phyloP scores from a whole-genome alignment of 2,329 filamentous ascomycete genomes.

The Ophiocordyceps sinensis region DNA sequence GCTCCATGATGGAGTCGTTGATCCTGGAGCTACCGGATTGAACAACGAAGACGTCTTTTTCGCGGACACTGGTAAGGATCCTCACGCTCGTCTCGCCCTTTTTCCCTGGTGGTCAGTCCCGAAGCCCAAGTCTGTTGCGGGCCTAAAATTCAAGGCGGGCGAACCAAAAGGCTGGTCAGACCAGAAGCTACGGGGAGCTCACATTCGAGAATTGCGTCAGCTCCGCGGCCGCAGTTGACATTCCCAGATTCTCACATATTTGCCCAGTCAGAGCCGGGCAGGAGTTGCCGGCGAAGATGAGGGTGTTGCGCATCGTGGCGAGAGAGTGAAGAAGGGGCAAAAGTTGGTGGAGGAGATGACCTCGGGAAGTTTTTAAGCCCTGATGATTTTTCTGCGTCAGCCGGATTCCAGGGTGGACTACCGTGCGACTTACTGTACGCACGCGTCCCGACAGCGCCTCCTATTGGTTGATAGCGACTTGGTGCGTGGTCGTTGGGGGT shows the following conservation, averaged over 20 bases:
- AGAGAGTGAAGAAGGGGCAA: conserved; percentile 5
- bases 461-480: no score
- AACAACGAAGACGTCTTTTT: conserved; percentile 97
- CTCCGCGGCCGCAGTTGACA: conserved; percentile 49
- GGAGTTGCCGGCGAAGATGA: conserved; percentile 54
- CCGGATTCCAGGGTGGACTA: not conserved
- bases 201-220: conserved; percentile 59
- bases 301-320: conserved; percentile 45
- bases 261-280: conserved; percentile 49
- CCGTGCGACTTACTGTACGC: not conserved
- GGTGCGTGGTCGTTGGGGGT: no score
- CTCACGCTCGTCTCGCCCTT: conserved; percentile 58
- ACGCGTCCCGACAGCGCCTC: no score
- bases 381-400: not conserved
- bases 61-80: conserved; percentile 65
- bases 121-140: not conserved
- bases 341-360: not conserved
- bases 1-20: conserved; percentile 98
- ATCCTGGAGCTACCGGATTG: conserved; percentile 93
- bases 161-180: not conserved
- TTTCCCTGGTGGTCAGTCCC: conserved; percentile 10
- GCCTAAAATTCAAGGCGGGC: not conserved
- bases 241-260: conserved; percentile 55
- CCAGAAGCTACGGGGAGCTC: conserved; percentile 21
- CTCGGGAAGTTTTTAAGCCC: not conserved